Percentiles rank a stretch among this genome's conserved stretches.
phyloP scores from a whole-genome alignment of 345 rosid species.

The Salix viminalis region DNA sequence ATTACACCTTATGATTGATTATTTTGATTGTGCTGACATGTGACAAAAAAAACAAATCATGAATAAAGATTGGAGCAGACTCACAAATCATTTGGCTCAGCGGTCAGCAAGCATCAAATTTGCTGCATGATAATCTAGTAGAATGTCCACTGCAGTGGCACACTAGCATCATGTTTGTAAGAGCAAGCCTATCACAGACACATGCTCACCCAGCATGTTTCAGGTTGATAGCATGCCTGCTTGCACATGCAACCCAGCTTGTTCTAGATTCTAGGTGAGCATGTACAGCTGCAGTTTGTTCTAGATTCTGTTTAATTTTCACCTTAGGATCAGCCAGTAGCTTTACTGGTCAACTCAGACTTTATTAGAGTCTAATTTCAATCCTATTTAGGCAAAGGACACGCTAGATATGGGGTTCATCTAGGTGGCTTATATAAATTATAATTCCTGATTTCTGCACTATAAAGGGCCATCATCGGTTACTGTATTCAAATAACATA shows the following conservation, averaged over 20 bases:
- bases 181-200: background rate
- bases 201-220: slow-evolving; percentile 5
- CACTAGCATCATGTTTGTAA: background rate
- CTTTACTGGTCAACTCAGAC: background rate
- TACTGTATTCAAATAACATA: background rate
- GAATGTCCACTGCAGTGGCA: background rate
- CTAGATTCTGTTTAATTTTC: background rate
- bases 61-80: background rate
- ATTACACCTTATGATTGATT: background rate
- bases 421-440: background rate
- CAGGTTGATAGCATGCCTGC: background rate
- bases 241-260: background rate
- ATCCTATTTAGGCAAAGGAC: background rate
- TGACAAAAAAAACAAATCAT: background rate
- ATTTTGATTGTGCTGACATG: background rate
- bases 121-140: slow-evolving; percentile 5
- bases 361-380: background rate
- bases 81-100: background rate
- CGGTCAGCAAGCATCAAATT: background rate
- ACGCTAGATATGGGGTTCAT: background rate
- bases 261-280: background rate
- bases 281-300: background rate
- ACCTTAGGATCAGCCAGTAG: background rate
- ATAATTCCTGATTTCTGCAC: background rate
- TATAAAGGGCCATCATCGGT: too few relatives aligned